Conservation (phyloP, 371 early-diverging fungal species). For the Zopfochytrium polystomum region DNA sequence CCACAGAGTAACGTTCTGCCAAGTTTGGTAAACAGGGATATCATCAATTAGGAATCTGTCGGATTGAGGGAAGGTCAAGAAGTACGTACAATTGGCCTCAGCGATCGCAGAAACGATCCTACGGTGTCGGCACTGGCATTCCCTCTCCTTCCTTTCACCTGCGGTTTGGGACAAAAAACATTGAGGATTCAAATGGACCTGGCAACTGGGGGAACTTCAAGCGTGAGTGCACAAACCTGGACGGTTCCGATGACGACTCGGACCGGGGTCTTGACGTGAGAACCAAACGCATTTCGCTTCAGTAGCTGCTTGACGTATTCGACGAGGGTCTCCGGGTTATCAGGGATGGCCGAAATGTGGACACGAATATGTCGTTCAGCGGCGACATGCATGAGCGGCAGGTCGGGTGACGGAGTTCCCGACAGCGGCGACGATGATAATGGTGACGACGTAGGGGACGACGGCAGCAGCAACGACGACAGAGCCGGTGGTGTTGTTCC, state of each 20-base stretch:
- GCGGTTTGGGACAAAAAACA: too few species aligned
- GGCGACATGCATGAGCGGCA: slow-evolving; percentile 7
- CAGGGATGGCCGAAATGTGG: slow-evolving; percentile 30
- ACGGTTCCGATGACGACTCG: slow-evolving; percentile 30
- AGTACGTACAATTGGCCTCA: slow-evolving; percentile 10
- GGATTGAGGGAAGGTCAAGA: neutral
- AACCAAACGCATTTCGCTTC: neutral
- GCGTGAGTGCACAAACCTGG: slow-evolving; percentile 15
- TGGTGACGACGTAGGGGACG: neutral
- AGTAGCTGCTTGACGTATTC: slow-evolving; percentile 26
- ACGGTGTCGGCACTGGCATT: slow-evolving; percentile 5
- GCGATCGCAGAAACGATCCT: slow-evolving; percentile 6
- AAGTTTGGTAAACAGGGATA: slow-evolving; percentile 3
- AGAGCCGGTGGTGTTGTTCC: neutral
- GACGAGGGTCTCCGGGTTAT: slow-evolving; percentile 27
- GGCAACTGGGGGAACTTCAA: too few species aligned
- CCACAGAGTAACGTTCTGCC: slow-evolving; percentile 30
- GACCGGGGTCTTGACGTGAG: neutral
- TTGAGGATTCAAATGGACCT: too few species aligned
- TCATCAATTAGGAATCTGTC: neutral
- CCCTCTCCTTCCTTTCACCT: too few species aligned
- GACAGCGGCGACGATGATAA: neutral
- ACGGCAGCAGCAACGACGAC: neutral
- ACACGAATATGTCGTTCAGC: slow-evolving; percentile 15
- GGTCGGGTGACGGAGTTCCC: neutral